Evolutionary conservation across 768 basidiomycete genomes (phyloP).

Genomic region (Naematelia encephala): DNA sequence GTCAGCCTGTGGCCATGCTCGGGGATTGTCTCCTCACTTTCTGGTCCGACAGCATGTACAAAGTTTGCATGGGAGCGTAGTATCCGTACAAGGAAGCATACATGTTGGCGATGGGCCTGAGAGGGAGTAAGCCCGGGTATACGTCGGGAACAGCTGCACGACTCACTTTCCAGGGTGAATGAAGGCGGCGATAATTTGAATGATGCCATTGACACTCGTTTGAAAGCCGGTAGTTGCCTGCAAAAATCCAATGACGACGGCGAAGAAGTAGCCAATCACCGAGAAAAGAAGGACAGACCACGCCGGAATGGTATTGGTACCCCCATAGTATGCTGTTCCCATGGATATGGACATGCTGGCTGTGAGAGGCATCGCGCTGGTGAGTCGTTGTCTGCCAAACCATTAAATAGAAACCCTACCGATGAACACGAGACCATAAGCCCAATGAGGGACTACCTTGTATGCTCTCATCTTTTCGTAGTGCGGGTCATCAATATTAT

Average conservation of each 20-base stretch:
- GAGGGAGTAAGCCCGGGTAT: too few relatives aligned
- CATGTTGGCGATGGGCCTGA: constrained; percentile 65
- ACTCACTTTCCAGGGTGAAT: constrained; percentile 61
- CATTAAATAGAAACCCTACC: not conserved
- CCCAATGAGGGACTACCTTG: constrained; percentile 42
- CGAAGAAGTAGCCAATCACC: constrained; percentile 54
- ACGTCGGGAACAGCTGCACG: too few relatives aligned
- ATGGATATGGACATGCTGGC: constrained; percentile 54
- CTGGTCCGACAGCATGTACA: constrained; percentile 6
- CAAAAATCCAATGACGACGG: constrained; percentile 58
- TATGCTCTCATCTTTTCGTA: constrained; percentile 45
- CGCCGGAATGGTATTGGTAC: constrained; percentile 49
- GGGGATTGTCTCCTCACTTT: not conserved
- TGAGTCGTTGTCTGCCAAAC: not conserved
- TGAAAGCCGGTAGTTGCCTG: constrained; percentile 58
- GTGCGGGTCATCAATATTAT: constrained; percentile 58
- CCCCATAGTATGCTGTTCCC: constrained; percentile 53
- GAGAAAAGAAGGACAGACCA: constrained; percentile 23
- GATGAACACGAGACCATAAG: not conserved
- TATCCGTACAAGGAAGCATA: constrained; percentile 64
- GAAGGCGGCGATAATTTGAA: constrained; percentile 57
- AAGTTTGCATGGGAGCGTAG: constrained; percentile 18
- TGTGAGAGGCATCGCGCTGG: not conserved
- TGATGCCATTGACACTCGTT: constrained; percentile 57
- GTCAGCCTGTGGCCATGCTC: not conserved